A percentile compares a stretch with the other conserved stretches of the same genome.
These are phyloP conservation scores for Stromatinia cepivora DNA, from an alignment of 2,329 filamentous ascomycete genomes.

Conservation along the genomic window DNA sequence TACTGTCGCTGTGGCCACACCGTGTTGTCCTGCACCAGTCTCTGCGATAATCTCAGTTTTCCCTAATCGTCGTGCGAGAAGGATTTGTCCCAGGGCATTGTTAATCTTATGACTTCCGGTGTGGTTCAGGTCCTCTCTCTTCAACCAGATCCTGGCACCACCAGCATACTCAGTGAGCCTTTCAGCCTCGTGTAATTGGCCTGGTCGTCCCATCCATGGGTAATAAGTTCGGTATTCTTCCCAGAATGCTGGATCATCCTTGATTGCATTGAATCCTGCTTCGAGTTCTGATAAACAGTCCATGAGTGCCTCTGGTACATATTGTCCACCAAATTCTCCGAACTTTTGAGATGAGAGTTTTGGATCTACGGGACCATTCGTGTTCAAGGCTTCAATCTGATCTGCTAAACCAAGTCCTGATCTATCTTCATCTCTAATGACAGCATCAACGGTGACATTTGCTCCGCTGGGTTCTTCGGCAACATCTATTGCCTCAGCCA, in stretches of 20 bases:
- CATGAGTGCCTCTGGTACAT: slow-evolving; percentile 97
- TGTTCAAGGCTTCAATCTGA: slow-evolving; percentile 68
- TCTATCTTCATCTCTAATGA: slow-evolving; percentile 51
- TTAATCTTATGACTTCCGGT: slow-evolving; percentile 99
- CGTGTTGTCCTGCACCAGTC: slow-evolving; percentile 95
- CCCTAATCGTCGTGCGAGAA: slow-evolving; percentile 80
- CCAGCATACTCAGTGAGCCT: slow-evolving; percentile 85
- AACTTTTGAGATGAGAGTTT: slow-evolving; percentile 78
- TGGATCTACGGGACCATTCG: slow-evolving; percentile 47
- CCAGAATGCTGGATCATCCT: slow-evolving; percentile 90
- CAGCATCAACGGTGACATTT: slow-evolving; percentile 65
- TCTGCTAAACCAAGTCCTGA: slow-evolving; percentile 46
- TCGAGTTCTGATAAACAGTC: slow-evolving; percentile 91
- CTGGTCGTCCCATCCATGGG: slow-evolving; percentile 93
- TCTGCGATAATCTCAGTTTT: slow-evolving; percentile 98
- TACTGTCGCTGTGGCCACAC: slow-evolving; percentile 94
- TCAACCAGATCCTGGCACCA: slow-evolving; percentile 95
- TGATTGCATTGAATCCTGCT: slow-evolving; percentile 83
- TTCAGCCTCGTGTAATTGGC: slow-evolving; percentile 85
- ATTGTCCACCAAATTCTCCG: slow-evolving; percentile 94
- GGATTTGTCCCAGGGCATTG: slow-evolving; percentile 91
- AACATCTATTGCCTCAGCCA: slow-evolving; percentile 65
- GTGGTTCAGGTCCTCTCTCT: slow-evolving; percentile 96
- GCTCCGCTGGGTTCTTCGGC: slow-evolving; percentile 59
- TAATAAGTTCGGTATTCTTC: slow-evolving; percentile 96